Base-by-base conservation (phyloP, 208 protist species). In the Leishmania mexicana region DNA sequence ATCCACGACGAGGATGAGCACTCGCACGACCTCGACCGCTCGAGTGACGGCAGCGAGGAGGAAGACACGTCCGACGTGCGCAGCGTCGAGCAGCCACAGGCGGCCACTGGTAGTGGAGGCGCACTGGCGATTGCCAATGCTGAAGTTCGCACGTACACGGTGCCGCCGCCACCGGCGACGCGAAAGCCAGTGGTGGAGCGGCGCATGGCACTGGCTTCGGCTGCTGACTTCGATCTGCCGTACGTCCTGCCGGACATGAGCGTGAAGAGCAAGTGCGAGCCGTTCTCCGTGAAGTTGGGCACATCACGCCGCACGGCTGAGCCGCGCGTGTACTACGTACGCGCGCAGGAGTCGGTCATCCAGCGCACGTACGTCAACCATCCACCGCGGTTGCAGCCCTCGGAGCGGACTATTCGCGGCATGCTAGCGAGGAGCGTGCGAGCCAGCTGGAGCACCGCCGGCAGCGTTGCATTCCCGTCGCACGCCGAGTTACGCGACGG, bases 401-500 rank as follows among this genome's bases (percentile, higher is more conserved):
- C 67, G 72, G 78, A 74, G 72, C 78, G 65, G 54, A 76, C 87
- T n/a, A 87, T 79, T 62, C 45, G 88, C 38, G 86, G 88, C 49
- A 82, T 78, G 76, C 83, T 96, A 53, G 85, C 86, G 62, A 86
- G 94, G 35, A 95, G 92, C 80, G 92, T 93, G 77, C 90, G 94
- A 4, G 89, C 85, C 67, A 89, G 86, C 17, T 97, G 92, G 92
- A 40, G 75, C 78, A 54, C 76, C 24, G 73, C 75, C 45, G 91
- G 90, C 24, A 68, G 51, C 75, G 15, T 98, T 42, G 87, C 81
- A 17, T 81, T 87, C 71, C 92, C 95, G 17, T 83, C 83, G 35
- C 94, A 94, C 85, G 87, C 93, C 35, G 89, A 81, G 71, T 81
- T 98, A 62, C 89, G 90, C 70, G 95, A 98, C 80, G 92, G 86